A percentile compares a stretch with the other conserved stretches of the same genome.
These are phyloP conservation scores for Globisporangium paroecandrum DNA, from an alignment of 352 stramenopile genomes.

Conservation along the genomic window DNA sequence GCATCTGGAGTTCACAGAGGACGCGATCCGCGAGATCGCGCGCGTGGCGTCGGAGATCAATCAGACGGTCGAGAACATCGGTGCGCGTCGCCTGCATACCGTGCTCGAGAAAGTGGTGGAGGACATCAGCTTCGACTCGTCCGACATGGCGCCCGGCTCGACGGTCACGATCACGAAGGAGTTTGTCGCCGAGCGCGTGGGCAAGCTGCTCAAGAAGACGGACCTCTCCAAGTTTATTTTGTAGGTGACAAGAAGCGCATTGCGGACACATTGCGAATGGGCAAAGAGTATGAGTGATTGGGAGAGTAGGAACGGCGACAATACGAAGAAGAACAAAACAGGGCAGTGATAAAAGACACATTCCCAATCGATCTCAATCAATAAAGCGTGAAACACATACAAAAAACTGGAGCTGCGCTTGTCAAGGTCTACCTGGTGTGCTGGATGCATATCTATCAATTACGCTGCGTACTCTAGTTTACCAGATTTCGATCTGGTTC, in stretches of 20 bases:
- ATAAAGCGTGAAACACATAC: not conserved
- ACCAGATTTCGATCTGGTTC: conserved; percentile 81
- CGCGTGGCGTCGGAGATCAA: conserved; percentile 94
- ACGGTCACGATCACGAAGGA: conserved; percentile 92
- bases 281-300: not conserved
- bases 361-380: not conserved
- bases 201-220: conserved; percentile 93
- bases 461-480: not conserved
- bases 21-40: conserved; percentile 97
- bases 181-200: conserved; percentile 92
- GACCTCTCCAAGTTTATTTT: conserved; percentile 99
- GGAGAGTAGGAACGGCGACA: not conserved
- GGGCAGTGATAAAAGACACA: not conserved
- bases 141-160: conserved; percentile 82
- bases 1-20: conserved; percentile 94
- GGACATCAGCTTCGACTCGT: conserved; percentile 97
- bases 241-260: conserved; percentile 43
- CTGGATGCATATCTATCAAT: not conserved
- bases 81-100: conserved; percentile 96
- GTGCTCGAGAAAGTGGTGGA: conserved; percentile 98
- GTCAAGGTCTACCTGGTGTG: not conserved
- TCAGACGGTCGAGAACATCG: conserved; percentile 98
- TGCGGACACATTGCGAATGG: not conserved
- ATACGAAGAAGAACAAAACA: not conserved
- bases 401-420: not conserved